These are phyloP conservation scores for Aspergillus spinulosporus DNA, from an alignment of 2,329 filamentous ascomycete genomes.

Conservation along the genomic window DNA sequence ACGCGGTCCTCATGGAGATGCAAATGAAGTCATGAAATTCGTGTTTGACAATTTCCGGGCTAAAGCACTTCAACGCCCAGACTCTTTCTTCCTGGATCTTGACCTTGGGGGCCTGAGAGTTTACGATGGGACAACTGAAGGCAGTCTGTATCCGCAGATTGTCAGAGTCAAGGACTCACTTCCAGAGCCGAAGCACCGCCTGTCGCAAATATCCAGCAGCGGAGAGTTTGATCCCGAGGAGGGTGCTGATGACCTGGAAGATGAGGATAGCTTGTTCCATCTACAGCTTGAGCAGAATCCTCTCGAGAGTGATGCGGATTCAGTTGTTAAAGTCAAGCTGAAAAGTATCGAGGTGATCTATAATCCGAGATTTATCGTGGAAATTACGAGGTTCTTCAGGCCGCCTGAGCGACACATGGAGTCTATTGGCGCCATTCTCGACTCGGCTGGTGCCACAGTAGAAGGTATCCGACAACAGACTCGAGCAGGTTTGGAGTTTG, in stretches of 20 bases:
- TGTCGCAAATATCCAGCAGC: constrained; percentile 30
- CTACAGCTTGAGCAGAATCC: constrained; percentile 94
- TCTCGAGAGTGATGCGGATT: constrained; percentile 86
- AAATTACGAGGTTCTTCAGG: constrained; percentile 91
- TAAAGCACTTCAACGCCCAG: constrained; percentile 83
- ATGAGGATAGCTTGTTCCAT: constrained; percentile 81
- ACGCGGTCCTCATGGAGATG: constrained; percentile 75
- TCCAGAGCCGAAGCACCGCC: constrained; percentile 50
- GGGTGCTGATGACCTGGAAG: constrained; percentile 46
- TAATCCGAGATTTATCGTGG: constrained; percentile 90
- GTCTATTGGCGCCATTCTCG: constrained; percentile 92
- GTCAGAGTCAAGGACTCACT: constrained; percentile 90
- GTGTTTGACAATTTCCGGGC: constrained; percentile 95
- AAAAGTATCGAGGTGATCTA: constrained; percentile 97
- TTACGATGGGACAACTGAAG: constrained; percentile 91
- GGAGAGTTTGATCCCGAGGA: constrained; percentile 42
- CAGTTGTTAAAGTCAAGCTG: constrained; percentile 83
- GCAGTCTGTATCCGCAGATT: constrained; percentile 90
- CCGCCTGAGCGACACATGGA: constrained; percentile 98
- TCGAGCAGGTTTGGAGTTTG: constrained; percentile 91
- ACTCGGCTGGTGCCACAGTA: constrained; percentile 91
- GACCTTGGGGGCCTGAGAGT: constrained; percentile 90
- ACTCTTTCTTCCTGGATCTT: constrained; percentile 84
- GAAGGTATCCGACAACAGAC: constrained; percentile 95
- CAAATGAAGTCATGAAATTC: constrained; percentile 79